Percentiles rank a stretch among this genome's conserved stretches.
These are phyloP conservation scores for Lichtheimia ramosa DNA, from an alignment of 371 early-diverging fungal genomes.

Conservation along the genomic window DNA sequence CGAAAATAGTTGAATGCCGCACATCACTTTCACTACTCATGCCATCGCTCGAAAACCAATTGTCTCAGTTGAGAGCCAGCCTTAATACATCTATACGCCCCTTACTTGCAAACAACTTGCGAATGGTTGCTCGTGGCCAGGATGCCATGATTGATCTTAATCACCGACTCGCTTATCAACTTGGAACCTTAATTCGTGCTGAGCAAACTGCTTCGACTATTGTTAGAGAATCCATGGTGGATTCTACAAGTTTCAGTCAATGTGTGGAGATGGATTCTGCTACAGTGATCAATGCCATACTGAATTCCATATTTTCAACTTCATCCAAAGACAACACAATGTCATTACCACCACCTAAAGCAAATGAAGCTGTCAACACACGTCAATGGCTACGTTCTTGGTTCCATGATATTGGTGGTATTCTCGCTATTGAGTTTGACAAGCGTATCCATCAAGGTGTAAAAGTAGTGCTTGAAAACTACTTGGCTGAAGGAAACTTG, in stretches of 20 bases:
- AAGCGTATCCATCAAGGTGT: constrained; percentile 15
- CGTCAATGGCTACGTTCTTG: constrained; percentile 3
- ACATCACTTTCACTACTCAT: constrained; percentile 12
- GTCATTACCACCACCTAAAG: too few species aligned
- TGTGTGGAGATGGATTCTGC: too few species aligned
- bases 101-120: constrained; percentile 16
- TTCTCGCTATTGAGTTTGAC: constrained; percentile 9
- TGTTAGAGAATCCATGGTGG: constrained; percentile 20
- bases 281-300: too few species aligned
- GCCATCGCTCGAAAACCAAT: constrained; percentile 22
- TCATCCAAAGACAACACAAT: too few species aligned
- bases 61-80: constrained; percentile 32
- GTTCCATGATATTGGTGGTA: constrained; percentile 4
- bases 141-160: constrained; percentile 18
- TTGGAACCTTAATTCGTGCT: constrained; percentile 31
- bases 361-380: background rate
- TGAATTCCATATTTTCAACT: too few species aligned
- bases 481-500: constrained; percentile 5
- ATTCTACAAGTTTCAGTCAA: background rate
- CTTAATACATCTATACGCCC: constrained; percentile 30
- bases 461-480: constrained; percentile 10
- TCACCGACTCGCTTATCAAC: constrained; percentile 29
- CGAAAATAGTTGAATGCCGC: background rate
- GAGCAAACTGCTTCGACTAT: constrained; percentile 25
- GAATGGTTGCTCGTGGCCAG: constrained; percentile 12